phyloP scores from a whole-genome alignment of 2,329 filamentous ascomycete genomes.

The Calonectria fujianensis region DNA sequence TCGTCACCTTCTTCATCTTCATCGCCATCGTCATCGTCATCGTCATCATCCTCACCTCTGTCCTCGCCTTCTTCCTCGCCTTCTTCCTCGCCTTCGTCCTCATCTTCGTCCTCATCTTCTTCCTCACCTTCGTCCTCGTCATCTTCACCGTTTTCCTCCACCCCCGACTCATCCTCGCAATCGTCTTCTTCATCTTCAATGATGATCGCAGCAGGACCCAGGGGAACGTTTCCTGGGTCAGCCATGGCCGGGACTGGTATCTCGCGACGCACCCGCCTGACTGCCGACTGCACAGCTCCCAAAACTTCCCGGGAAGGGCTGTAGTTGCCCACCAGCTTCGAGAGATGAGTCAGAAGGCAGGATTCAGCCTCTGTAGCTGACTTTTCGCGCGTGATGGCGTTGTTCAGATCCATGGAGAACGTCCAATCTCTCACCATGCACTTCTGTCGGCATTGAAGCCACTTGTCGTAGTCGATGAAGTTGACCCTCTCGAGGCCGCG shows the following conservation, averaged over 20 bases:
- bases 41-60: slow-evolving; percentile 6
- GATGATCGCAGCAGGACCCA: neutral
- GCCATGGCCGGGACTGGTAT: neutral
- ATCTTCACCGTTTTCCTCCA: neutral
- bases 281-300: slow-evolving; percentile 5
- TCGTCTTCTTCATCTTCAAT: slow-evolving; percentile 4
- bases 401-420: slow-evolving; percentile 56
- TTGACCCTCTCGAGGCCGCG: slow-evolving; percentile 64
- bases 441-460: slow-evolving; percentile 14
- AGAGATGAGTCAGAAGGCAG: slow-evolving; percentile 49
- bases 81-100: neutral
- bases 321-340: neutral
- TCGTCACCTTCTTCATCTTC: slow-evolving; percentile 3
- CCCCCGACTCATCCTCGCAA: neutral
- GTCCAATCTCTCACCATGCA: slow-evolving; percentile 54
- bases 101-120: slow-evolving; percentile 9
- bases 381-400: slow-evolving; percentile 34
- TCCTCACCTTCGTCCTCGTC: slow-evolving; percentile 11
- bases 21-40: neutral
- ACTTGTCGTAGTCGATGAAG: slow-evolving; percentile 64
- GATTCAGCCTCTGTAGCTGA: slow-evolving; percentile 44
- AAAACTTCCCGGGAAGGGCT: slow-evolving; percentile 33
- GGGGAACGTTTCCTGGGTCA: neutral
- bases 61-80: slow-evolving; percentile 8
- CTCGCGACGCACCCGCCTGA: slow-evolving; percentile 4